phyloP scores from a whole-genome alignment of 805 yeast species.

The Saccharomyces paradoxus region DNA sequence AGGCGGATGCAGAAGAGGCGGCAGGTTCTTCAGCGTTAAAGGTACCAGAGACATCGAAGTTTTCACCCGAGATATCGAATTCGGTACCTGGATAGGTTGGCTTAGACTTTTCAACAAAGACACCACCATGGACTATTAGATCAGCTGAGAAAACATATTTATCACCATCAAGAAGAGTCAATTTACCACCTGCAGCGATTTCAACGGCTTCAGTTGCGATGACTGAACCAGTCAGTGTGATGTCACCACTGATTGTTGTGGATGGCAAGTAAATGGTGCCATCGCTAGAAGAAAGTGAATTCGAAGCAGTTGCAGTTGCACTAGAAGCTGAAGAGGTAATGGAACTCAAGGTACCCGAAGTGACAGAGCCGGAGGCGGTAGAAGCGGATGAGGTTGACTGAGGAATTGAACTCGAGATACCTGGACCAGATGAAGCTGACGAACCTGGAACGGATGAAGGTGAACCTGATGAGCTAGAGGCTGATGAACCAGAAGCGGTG shows the following conservation, averaged over 20 bases:
- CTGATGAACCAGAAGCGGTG: background rate
- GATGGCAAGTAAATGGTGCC: background rate
- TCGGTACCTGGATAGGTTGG: slow-evolving; percentile 1
- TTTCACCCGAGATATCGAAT: background rate
- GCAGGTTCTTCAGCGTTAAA: slow-evolving; percentile 1
- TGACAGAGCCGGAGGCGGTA: background rate
- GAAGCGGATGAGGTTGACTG: background rate
- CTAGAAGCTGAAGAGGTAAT: background rate
- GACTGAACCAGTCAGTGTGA: slow-evolving; percentile 2
- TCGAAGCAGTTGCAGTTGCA: background rate
- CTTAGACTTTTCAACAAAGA: background rate
- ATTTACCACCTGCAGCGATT: background rate
- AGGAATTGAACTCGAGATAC: background rate
- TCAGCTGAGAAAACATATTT: background rate
- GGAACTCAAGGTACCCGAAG: background rate
- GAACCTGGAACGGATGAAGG: background rate
- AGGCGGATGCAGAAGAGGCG: slow-evolving; percentile 2
- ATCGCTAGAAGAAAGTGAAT: background rate
- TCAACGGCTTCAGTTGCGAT: slow-evolving; percentile 1
- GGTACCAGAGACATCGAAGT: background rate
- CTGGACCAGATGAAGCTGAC: background rate
- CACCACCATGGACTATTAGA: background rate
- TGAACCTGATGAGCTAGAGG: background rate
- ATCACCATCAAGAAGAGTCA: background rate
- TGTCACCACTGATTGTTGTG: background rate